Evolutionary conservation across 352 stramenopile genomes (phyloP).

Genomic region (Peronospora belbahrii): DNA sequence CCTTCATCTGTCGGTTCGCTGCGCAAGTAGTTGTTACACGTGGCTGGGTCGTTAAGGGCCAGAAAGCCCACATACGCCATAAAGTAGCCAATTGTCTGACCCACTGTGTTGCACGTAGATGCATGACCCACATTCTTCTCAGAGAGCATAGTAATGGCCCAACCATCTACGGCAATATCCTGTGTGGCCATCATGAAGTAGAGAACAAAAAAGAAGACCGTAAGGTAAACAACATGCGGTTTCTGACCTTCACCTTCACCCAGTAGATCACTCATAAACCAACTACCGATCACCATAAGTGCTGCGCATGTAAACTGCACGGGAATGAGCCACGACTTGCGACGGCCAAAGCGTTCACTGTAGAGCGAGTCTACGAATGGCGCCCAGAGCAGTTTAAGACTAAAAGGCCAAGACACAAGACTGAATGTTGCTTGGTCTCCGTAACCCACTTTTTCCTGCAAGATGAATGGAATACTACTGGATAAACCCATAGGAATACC

Average conservation of each 20-base stretch:
- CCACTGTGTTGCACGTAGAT: slow-evolving; percentile 94
- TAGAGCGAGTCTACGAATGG: slow-evolving; percentile 95
- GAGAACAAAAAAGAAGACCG: slow-evolving; percentile 94
- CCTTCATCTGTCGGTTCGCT: slow-evolving; percentile 48
- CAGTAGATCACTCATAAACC: slow-evolving; percentile 81
- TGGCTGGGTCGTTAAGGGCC: slow-evolving; percentile 91
- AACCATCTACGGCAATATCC: slow-evolving; percentile 99
- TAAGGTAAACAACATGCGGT: slow-evolving; percentile 91
- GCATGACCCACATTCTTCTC: slow-evolving; percentile 94
- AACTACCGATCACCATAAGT: slow-evolving; percentile 91
- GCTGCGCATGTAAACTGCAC: slow-evolving; percentile 93
- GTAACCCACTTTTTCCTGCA: slow-evolving; percentile 97
- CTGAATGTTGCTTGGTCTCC: slow-evolving; percentile 97
- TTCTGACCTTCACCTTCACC: slow-evolving; percentile 68
- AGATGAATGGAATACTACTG: slow-evolving; percentile 96
- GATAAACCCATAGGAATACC: slow-evolving; percentile 98
- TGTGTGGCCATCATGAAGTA: slow-evolving; percentile 99
- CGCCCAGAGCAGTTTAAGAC: slow-evolving; percentile 98
- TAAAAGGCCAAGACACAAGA: slow-evolving; percentile 97
- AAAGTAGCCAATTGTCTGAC: slow-evolving; percentile 97
- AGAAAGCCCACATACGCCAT: slow-evolving; percentile 98
- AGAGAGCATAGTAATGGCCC: slow-evolving; percentile 99
- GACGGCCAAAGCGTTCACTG: slow-evolving; percentile 84
- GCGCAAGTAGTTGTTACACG: slow-evolving; percentile 88
- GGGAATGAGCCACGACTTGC: slow-evolving; percentile 96